Base-by-base conservation (phyloP, 306 rosid species). In the Ormosia semicastrata region DNA sequence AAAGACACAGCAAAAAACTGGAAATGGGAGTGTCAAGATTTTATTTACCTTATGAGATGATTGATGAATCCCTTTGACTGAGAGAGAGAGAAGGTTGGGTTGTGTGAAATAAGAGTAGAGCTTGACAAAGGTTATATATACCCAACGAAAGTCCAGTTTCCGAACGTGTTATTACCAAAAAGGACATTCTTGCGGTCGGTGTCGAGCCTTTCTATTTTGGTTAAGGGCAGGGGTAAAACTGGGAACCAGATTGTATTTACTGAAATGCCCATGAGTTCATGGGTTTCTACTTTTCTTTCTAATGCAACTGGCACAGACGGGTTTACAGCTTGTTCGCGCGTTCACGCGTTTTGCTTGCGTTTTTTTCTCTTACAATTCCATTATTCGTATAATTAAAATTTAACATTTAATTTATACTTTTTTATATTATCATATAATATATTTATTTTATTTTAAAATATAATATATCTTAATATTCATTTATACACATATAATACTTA, bases 91-190 rank as follows among this genome's bases (percentile, higher is more conserved):
- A 39, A 40, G 53, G 36, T 4, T 44, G 13, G 4, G 37, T 7
- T 47, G 32, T 29, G 49, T 44, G 46, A 14, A 72, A 47, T 62
- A 32, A 72, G 15, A 59, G 86, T 66, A 75, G 76, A 66, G 83
- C 10, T 50, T 29, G 80, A 75, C 63, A 71, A 58, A 62, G 74
- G 59, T 60, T 14, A 84, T 90, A 86, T 87, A 91, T 89, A 91
- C 87, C 66, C 86, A 88, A 81, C 79, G 75, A 76, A 65, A 83
- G 85, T 82, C 68, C 75, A n/a, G 78, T 66, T 46, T 4, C 83
- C 15, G 2, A 79, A 46, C 71, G 0, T 86, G 65, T 11, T 37
- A 53, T 82, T 78, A 34, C 80, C 66, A 44, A 44, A 84, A 86
- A 72, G 66, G 89, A 86, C 90, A 66, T 34, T 2, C 34, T 73